Percentiles rank a stretch among this genome's conserved stretches.
Conservation (phyloP, 2,329 filamentous ascomycete species). For the Cladophialophora immunda region DNA sequence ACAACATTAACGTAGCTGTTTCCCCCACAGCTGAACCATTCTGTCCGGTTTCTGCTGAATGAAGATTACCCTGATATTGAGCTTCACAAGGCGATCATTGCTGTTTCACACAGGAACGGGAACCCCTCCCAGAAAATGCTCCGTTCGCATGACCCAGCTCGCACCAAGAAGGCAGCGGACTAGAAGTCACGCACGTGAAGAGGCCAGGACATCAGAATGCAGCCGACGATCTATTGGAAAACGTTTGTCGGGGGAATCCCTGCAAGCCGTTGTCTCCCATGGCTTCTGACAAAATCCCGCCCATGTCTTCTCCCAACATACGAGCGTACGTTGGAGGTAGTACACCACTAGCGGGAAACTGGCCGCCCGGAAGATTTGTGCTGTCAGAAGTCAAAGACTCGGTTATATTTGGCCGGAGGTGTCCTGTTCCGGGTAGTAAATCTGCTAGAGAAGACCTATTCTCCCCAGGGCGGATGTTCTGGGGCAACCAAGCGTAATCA, state of each 20-base stretch:
- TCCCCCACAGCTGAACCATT: not conserved
- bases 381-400: not conserved
- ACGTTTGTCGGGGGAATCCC: not conserved
- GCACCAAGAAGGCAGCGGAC: not conserved
- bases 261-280: conserved; percentile 13
- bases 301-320: conserved; percentile 29
- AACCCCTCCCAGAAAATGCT: too few species aligned
- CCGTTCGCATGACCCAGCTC: too few species aligned
- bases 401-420: not conserved
- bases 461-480: not conserved
- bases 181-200: not conserved
- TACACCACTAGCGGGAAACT: not conserved
- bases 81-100: not conserved
- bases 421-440: conserved; percentile 9
- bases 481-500: conserved; percentile 27
- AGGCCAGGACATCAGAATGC: not conserved
- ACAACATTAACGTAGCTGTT: not conserved
- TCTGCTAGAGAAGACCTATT: conserved; percentile 15
- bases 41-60: not conserved
- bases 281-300: conserved; percentile 15
- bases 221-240: conserved; percentile 1
- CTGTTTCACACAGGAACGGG: too few species aligned
- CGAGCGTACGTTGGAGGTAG: conserved; percentile 20
- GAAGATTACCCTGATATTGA: not conserved
- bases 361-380: not conserved